Evolutionary conservation across 1,139 yeast genomes (phyloP).

Genomic region (Diutina mesorugosa): DNA sequence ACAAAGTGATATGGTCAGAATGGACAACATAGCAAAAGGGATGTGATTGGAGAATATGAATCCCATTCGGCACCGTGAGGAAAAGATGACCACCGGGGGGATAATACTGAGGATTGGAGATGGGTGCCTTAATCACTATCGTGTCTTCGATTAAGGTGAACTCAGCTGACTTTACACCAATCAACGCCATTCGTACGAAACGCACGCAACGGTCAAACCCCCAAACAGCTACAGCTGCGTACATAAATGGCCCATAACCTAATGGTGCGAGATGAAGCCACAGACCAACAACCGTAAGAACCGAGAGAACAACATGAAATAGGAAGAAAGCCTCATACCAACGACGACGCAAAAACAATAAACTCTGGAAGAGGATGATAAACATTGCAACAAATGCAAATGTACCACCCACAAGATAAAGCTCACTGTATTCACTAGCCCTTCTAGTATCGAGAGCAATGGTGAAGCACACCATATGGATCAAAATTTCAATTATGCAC

Average conservation of each 20-base stretch:
- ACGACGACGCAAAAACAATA: neutral
- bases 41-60: neutral
- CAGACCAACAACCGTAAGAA: neutral
- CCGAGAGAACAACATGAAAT: neutral
- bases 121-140: neutral
- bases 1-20: neutral
- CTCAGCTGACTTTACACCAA: neutral
- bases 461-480: neutral
- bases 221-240: neutral
- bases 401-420: neutral
- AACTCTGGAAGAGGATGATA: neutral
- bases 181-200: neutral
- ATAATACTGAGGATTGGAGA: neutral
- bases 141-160: neutral
- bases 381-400: neutral
- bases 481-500: neutral
- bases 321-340: constrained; percentile 1
- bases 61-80: neutral
- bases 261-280: neutral
- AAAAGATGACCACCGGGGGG: constrained; percentile 1
- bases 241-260: neutral
- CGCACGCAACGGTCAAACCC: neutral
- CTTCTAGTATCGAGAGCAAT: neutral
- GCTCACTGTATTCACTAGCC: neutral
- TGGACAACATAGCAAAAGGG: neutral